These are phyloP conservation scores for Nitzschia putrida DNA, from an alignment of 108 stramenopile genomes.

Conservation along the genomic window DNA sequence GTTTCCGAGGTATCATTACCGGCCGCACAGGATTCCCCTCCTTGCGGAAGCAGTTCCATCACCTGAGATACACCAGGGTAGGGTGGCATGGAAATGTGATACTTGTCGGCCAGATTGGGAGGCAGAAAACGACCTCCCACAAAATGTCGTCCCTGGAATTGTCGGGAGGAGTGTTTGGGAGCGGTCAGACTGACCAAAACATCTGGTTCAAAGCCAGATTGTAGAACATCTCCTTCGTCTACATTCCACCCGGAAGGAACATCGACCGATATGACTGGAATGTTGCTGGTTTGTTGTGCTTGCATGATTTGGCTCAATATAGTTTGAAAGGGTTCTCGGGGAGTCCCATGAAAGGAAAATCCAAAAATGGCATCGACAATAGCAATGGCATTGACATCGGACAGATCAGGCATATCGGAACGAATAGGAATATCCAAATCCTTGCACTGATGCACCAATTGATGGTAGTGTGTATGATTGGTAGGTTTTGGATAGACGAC, in stretches of 20 bases:
- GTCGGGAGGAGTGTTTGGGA: slow-evolving; percentile 80
- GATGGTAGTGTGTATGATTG: slow-evolving; percentile 46
- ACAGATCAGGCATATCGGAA: slow-evolving; percentile 51
- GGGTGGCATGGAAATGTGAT: slow-evolving; percentile 78
- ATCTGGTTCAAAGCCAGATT: slow-evolving; percentile 69
- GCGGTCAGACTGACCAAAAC: slow-evolving; percentile 91
- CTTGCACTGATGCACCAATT: slow-evolving; percentile 86
- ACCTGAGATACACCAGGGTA: slow-evolving; percentile 77
- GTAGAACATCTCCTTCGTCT: slow-evolving; percentile 52
- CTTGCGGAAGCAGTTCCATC: slow-evolving; percentile 50
- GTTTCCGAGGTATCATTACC: neutral
- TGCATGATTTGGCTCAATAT: slow-evolving; percentile 67
- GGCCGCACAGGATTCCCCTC: slow-evolving; percentile 6
- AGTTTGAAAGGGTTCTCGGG: slow-evolving; percentile 88
- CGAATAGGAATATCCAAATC: slow-evolving; percentile 80
- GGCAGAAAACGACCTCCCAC: slow-evolving; percentile 94
- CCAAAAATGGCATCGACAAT: slow-evolving; percentile 95
- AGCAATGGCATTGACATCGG: slow-evolving; percentile 42
- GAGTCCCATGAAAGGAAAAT: slow-evolving; percentile 87
- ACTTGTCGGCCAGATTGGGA: slow-evolving; percentile 76
- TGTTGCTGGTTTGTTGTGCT: slow-evolving; percentile 18
- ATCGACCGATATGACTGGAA: slow-evolving; percentile 87
- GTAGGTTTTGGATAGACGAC: slow-evolving; percentile 90
- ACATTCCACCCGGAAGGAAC: slow-evolving; percentile 97
- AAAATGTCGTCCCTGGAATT: slow-evolving; percentile 86